Conservation (phyloP, 768 basidiomycete species). For the Pulveroboletus sp. region DNA sequence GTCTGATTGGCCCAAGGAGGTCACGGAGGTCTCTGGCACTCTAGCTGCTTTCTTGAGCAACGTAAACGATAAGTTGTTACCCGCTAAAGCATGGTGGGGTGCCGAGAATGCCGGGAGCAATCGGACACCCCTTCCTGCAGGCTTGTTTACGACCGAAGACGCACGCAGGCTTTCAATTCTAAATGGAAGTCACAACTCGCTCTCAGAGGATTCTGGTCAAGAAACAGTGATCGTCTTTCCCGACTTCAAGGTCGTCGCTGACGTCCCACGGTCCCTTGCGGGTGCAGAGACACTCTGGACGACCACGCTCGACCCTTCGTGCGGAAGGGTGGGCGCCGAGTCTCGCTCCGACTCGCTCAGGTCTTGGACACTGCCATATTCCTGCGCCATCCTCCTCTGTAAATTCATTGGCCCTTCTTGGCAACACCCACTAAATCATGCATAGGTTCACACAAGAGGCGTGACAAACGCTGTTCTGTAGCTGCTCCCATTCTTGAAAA, state of each 20-base stretch:
- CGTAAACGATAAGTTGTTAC: conserved; percentile 17
- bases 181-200: conserved; percentile 77
- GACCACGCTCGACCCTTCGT: conserved; percentile 54
- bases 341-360: conserved; percentile 47
- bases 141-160: conserved; percentile 57
- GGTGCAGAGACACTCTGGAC: conserved; percentile 73
- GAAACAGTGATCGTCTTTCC: conserved; percentile 89
- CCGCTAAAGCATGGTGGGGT: not conserved
- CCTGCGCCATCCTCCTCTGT: conserved; percentile 89
- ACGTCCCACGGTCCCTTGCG: conserved; percentile 56
- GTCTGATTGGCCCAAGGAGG: conserved; percentile 81
- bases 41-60: conserved; percentile 58
- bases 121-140: conserved; percentile 30
- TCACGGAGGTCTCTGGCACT: conserved; percentile 65
- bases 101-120: conserved; percentile 2
- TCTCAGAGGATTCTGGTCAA: conserved; percentile 53
- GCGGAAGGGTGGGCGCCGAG: conserved; percentile 45
- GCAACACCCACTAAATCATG: not conserved
- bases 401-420: conserved; percentile 24
- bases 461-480: conserved; percentile 90
- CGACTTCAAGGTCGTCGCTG: conserved; percentile 81
- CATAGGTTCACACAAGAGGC: conserved; percentile 85
- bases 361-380: conserved; percentile 84
- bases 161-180: conserved; percentile 62
- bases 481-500: conserved; percentile 81